Percentiles rank a stretch among this genome's conserved stretches.
Conservation (phyloP, 2,329 filamentous ascomycete species). For the Xylariaceae sp. region DNA sequence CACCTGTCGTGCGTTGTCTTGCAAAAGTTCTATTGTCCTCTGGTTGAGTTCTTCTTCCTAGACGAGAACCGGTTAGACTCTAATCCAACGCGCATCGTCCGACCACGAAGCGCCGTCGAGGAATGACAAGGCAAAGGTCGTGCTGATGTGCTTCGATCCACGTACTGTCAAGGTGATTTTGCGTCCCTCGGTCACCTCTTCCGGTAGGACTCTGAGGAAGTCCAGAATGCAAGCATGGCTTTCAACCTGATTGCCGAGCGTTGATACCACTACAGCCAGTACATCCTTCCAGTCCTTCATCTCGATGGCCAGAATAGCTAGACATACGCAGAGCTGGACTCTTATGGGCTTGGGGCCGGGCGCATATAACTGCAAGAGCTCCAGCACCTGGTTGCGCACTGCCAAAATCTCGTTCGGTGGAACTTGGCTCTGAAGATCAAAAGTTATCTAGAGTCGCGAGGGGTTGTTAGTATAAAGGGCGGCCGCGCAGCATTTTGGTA, state of each 20-base stretch:
- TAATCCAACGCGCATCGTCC: conserved; percentile 35
- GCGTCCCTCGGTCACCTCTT: conserved; percentile 98
- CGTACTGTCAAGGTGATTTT: conserved; percentile 99
- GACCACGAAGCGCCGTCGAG: conserved; percentile 25
- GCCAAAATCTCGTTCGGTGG: conserved; percentile 68
- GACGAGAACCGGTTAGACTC: conserved; percentile 46
- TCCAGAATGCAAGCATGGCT: conserved; percentile 87
- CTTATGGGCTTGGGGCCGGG: conserved; percentile 78
- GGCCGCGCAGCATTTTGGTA: background rate
- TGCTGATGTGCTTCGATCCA: conserved; percentile 59
- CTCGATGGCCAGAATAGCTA: conserved; percentile 92
- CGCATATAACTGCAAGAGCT: conserved; percentile 75
- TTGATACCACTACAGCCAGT: conserved; percentile 71
- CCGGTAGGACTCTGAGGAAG: conserved; percentile 92
- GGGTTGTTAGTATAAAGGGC: conserved; percentile 18
- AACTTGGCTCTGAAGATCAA: conserved; percentile 83
- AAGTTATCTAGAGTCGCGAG: conserved; percentile 68
- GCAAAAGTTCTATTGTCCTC: conserved; percentile 83
- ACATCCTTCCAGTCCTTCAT: conserved; percentile 97
- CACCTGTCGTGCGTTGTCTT: conserved; percentile 85
- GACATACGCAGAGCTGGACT: conserved; percentile 89
- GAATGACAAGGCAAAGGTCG: conserved; percentile 34
- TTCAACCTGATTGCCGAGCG: conserved; percentile 70
- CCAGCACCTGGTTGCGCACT: conserved; percentile 78
- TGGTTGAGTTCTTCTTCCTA: conserved; percentile 92